phyloP scores from a whole-genome alignment of 306 rosid species.

The Castanea sativa region DNA sequence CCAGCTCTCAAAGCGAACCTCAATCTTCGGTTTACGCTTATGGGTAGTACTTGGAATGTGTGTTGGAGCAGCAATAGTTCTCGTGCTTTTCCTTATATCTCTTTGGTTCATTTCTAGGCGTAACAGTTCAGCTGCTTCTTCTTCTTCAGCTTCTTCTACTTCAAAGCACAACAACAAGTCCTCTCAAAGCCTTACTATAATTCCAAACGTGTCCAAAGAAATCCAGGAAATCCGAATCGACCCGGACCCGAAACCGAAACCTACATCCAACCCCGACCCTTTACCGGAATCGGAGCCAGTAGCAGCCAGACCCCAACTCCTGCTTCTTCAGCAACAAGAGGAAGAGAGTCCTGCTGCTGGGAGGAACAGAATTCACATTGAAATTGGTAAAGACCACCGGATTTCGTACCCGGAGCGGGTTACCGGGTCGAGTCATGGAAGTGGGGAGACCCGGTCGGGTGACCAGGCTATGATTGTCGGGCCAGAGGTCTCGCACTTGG shows the following conservation, averaged over 20 bases:
- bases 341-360: conserved; percentile 33
- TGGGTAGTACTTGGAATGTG: conserved; percentile 67
- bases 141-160: background rate
- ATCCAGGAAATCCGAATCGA: conserved; percentile 60
- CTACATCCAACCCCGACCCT: conserved; percentile 31
- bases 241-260: conserved; percentile 30
- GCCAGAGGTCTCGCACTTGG: conserved; percentile 68
- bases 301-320: conserved; percentile 14
- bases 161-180: conserved; percentile 20
- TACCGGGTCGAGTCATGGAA: conserved; percentile 47
- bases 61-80: conserved; percentile 63
- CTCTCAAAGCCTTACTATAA: conserved; percentile 21
- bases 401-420: conserved; percentile 56
- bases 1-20: conserved; percentile 54
- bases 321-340: conserved; percentile 37
- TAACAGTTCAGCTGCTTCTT: conserved; percentile 18
- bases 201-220: conserved; percentile 58
- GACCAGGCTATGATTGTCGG: conserved; percentile 38
- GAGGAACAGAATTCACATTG: conserved; percentile 44
- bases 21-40: conserved; percentile 51
- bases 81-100: conserved; percentile 56
- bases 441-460: conserved; percentile 48
- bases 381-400: conserved; percentile 62
- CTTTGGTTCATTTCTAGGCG: conserved; percentile 56
- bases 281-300: conserved; percentile 34